Conservation (phyloP, 2,329 filamentous ascomycete species). For the Calycina marina region DNA sequence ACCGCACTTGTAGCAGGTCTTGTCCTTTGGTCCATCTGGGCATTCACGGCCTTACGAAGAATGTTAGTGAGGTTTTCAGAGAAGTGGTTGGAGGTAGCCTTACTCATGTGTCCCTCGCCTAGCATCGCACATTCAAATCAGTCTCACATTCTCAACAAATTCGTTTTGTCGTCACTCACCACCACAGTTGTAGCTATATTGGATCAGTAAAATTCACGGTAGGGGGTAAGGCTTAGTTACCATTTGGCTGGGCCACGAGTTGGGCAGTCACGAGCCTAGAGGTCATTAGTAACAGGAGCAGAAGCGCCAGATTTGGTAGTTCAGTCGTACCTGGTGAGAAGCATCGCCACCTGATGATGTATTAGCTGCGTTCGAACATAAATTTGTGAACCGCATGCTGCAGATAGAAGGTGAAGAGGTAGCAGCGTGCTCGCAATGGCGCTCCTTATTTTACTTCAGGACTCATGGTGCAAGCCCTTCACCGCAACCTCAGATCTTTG, state of each 20-base stretch:
- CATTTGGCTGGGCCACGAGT: slow-evolving; percentile 72
- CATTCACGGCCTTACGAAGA: slow-evolving; percentile 62
- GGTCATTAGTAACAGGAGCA: slow-evolving; percentile 10
- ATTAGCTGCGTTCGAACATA: too few relatives aligned
- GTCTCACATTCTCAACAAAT: slow-evolving; percentile 10
- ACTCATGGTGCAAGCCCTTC: too few relatives aligned
- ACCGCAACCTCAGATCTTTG: too few relatives aligned
- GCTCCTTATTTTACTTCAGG: too few relatives aligned
- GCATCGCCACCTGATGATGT: slow-evolving; percentile 48
- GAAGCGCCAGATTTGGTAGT: slow-evolving; percentile 4
- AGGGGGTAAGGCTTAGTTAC: slow-evolving; percentile 32
- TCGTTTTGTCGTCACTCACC: slow-evolving; percentile 34
- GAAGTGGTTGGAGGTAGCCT: slow-evolving; percentile 23
- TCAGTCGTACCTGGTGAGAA: slow-evolving; percentile 50
- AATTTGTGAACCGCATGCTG: too few relatives aligned
- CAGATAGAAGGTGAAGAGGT: too few relatives aligned
- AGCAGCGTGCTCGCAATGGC: too few relatives aligned
- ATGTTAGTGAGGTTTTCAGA: slow-evolving; percentile 10
- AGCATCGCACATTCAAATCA: slow-evolving; percentile 20
- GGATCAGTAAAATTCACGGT: slow-evolving; percentile 7
- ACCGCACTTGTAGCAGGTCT: slow-evolving; percentile 67
- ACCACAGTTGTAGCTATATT: slow-evolving; percentile 62
- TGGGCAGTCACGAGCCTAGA: slow-evolving; percentile 69
- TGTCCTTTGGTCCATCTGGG: slow-evolving; percentile 77
- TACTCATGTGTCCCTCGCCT: slow-evolving; percentile 65